Evolutionary conservation across 306 rosid genomes (phyloP), one percentile per base, ranked within the genome.

Genomic region (Cucurbita pepo): DNA sequence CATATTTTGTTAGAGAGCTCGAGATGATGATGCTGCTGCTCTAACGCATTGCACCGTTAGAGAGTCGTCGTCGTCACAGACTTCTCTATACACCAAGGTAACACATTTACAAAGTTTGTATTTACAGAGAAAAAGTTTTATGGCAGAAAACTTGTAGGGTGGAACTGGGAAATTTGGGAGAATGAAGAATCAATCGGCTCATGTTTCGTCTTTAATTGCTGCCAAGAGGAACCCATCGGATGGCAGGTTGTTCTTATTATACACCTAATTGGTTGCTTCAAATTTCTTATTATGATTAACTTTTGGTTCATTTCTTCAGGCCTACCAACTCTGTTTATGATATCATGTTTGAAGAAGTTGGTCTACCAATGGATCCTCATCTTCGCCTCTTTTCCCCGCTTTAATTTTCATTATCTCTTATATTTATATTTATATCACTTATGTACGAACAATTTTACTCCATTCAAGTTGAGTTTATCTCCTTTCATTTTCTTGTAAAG

Each of bases 301-400:
- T 3, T 62, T 15, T 62, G 11, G 8, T 38, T 62, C 4, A 60
- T 10, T 1, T 30, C 15, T 19, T 65, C 71, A 65, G 54, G 71
- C 12, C 36, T 15, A 76, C 4, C 9, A 81, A 76, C 71, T 21
- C 76, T 10, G 37, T 65, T 44, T 84, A 84, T 75, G 81, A 81
- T 58, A 75, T 65, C 15, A 51, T 5, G 2, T 81, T 19, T 74
- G 85, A 71, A 48, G 56, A 56, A 11, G n/a, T 74, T 18, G 80
- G 85, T 43, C 47, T 64, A 38, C 83, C 80, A 52, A 53, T 81
- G 44, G 85, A 84, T 73, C 83, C 85, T 0, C 80, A 79, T 74
- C 74, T 84, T 19, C 82, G 82, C 15, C 30, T 79, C 52, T 82
- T 84, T 48, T 18, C 22, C 16, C 14, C 45, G 15, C 22, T 22